Conservation (phyloP, 352 stramenopile species). For the Pythium apleroticum region DNA sequence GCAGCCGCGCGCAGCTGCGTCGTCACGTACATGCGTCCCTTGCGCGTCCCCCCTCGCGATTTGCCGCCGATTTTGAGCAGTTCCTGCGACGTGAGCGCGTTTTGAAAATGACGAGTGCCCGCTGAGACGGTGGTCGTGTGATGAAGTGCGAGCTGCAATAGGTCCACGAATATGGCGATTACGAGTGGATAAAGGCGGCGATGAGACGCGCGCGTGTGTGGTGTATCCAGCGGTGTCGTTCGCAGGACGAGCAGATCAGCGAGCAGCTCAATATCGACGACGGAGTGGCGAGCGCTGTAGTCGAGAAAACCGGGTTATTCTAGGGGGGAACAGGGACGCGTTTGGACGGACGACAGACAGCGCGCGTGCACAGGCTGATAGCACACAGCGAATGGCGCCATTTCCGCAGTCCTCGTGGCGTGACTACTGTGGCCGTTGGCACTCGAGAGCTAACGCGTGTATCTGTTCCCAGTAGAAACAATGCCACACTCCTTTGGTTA, state of each 20-base stretch:
- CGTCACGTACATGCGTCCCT: neutral
- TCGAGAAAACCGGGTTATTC: neutral
- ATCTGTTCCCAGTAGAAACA: conserved; percentile 34
- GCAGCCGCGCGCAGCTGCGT: neutral
- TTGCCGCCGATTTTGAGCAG: neutral
- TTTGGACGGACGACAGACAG: neutral
- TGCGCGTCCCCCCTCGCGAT: neutral
- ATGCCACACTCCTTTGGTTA: conserved; percentile 99
- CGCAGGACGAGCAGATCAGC: neutral
- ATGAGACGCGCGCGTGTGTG: neutral
- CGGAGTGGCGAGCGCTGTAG: no score
- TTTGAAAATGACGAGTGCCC: neutral
- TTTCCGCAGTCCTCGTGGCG: neutral
- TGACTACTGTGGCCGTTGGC: no score
- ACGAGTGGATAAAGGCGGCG: neutral
- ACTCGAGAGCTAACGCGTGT: conserved; percentile 13
- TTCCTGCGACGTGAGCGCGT: neutral
- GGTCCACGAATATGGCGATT: neutral
- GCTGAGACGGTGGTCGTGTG: no score
- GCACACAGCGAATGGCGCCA: neutral
- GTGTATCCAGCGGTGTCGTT: neutral
- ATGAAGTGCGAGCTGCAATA: neutral
- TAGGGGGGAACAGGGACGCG: neutral
- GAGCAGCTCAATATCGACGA: neutral
- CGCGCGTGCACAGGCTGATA: neutral